A percentile compares a stretch with the other conserved stretches of the same genome.
These are phyloP conservation scores for Trametes gibbosa DNA, from an alignment of 768 basidiomycete genomes.

Conservation along the genomic window DNA sequence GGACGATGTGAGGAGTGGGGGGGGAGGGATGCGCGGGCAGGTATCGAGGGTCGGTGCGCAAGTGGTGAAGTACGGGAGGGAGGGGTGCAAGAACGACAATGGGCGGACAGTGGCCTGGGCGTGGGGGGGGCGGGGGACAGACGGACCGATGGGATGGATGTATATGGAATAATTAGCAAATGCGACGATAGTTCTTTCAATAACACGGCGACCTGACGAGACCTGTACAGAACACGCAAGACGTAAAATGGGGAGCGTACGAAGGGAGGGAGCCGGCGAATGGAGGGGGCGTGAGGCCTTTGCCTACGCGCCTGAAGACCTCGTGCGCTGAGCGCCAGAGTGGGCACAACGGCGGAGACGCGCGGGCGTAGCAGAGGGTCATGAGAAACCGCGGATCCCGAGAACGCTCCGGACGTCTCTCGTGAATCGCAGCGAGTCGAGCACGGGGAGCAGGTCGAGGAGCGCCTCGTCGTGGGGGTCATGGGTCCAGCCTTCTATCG, in stretches of 20 bases:
- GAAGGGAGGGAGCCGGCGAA: too few species aligned
- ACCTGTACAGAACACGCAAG: neutral
- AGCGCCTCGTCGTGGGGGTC: conserved; percentile 96
- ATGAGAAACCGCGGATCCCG: conserved; percentile 62
- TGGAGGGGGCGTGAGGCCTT: too few species aligned
- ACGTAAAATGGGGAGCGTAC: neutral
- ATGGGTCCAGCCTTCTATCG: conserved; percentile 98
- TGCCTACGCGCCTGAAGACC: too few species aligned
- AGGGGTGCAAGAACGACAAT: conserved; percentile 2
- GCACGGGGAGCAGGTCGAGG: conserved; percentile 90
- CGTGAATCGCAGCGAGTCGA: conserved; percentile 95
- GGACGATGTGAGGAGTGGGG: neutral
- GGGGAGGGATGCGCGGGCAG: neutral
- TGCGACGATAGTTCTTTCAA: conserved; percentile 20
- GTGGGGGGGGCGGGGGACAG: neutral
- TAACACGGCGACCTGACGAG: conserved; percentile 13
- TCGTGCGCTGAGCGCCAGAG: neutral
- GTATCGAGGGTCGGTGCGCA: neutral
- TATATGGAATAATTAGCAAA: conserved; percentile 19
- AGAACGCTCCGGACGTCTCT: conserved; percentile 92
- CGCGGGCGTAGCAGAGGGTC: conserved; percentile 17
- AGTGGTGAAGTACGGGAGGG: neutral
- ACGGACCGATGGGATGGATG: neutral
- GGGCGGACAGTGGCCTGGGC: neutral
- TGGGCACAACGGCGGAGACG: neutral